Base-by-base conservation (phyloP, 495 filamentous ascomycete species). In the Letharia lupina region DNA sequence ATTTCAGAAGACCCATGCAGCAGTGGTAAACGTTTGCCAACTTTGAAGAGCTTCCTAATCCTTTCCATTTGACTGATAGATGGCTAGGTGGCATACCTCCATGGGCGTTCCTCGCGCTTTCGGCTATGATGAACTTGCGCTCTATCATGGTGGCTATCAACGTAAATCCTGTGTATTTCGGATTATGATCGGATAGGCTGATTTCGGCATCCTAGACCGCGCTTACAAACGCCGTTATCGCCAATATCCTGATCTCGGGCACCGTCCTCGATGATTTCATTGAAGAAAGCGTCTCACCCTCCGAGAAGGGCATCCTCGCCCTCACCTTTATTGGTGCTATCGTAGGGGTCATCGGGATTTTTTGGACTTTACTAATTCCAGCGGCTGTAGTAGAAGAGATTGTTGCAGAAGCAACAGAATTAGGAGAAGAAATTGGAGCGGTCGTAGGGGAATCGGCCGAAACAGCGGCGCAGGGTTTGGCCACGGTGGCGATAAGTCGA, bases 31-130 rank as follows among this genome's bases (percentile, higher is more conserved):
- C 42, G 13, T 37, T 41, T 2, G 15, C 20, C n/a, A 41, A n/a
- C n/a, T 2, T 44, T 28, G 23, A 28, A 28, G 59, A 41, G 15
- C 9, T 45, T 10, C 23, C 13, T 23, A 12, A 45, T 9, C 23
- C 23, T 28, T 28, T 28, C 15, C 18, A 9, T 3, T 11, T 15
- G 60, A 28, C 60, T 61, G 40, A 61, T 16, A 2, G 3, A 12
- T 37, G 15, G 23, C 3, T 7, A 61, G 59, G 18, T 61, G 59
- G 59, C 1, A 61, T 61, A 15, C 59, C 59, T 42, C 59, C 37
- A 10, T 61, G 59, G 59, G 39, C 59, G 5, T 61, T 40, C 37
- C 59, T 61, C 20, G 59, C 59, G n/a, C 39, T 61, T 0, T 23
- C 16, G 10, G 59, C 59, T 41, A 44, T 44, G 20, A 5, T 23